Conservation (phyloP, 352 stramenopile genomes). For the Elongisporangium prolatum region DNA sequence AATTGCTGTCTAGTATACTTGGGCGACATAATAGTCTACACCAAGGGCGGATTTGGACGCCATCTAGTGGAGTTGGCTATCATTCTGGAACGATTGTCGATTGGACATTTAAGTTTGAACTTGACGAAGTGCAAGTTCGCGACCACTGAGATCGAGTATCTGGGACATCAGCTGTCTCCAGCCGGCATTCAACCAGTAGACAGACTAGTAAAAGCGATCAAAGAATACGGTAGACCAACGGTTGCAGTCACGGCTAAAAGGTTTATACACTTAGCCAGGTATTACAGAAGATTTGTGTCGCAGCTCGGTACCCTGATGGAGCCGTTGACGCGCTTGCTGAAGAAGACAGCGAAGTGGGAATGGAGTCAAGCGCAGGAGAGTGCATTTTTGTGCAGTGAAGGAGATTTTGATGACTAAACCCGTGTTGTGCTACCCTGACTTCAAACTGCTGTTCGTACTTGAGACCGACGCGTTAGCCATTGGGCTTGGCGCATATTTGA, state of each 20-base stretch:
- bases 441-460: too few species aligned
- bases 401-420: too few species aligned
- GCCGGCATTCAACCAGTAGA: constrained; percentile 9
- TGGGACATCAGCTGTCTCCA: constrained; percentile 3
- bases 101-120: constrained; percentile 12
- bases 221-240: constrained; percentile 2
- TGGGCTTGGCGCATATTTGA: too few species aligned
- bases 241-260: constrained; percentile 3
- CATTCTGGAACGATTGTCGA: constrained; percentile 13
- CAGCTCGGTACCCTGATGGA: constrained; percentile 10
- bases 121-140: constrained; percentile 16
- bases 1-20: constrained; percentile 22
- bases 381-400: too few species aligned
- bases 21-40: constrained; percentile 22
- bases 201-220: constrained; percentile 4
- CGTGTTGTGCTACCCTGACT: too few species aligned
- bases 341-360: constrained; percentile 8
- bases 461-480: too few species aligned
- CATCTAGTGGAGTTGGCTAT: constrained; percentile 15
- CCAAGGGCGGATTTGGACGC: constrained; percentile 5
- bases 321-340: constrained; percentile 14
- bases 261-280: constrained; percentile 20
- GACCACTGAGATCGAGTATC: constrained; percentile 8
- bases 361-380: constrained; percentile 14
- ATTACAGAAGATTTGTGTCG: constrained; percentile 19